Evolutionary conservation across 768 basidiomycete species (phyloP).

Genomic region (Artomyces pyxidatus): DNA sequence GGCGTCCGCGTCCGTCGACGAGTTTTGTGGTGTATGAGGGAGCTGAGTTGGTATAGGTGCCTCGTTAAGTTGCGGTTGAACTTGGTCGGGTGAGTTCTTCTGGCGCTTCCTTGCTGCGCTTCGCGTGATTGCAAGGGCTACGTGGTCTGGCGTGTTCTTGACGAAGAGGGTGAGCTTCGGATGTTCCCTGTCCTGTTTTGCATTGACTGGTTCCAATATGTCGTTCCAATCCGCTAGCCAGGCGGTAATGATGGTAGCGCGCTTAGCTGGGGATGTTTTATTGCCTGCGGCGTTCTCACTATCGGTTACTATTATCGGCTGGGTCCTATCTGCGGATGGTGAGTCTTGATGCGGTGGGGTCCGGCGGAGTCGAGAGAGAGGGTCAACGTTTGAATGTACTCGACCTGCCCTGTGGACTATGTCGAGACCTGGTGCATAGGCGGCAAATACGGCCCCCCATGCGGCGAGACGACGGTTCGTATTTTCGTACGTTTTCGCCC

Average conservation of each 20-base stretch:
- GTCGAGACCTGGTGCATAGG: constrained; percentile 24
- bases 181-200: neutral
- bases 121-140: neutral
- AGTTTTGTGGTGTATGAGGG: neutral
- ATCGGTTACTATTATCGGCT: neutral
- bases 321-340: neutral
- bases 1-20: neutral
- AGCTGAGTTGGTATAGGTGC: neutral
- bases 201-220: neutral
- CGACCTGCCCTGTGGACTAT: constrained; percentile 32
- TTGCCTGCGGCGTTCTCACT: too few species aligned
- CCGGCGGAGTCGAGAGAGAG: constrained; percentile 26
- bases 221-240: neutral
- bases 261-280: too few species aligned
- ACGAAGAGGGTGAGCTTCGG: neutral
- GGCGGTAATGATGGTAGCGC: too few species aligned
- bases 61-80: neutral
- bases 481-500: constrained; percentile 31
- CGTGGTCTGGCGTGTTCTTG: too few species aligned
- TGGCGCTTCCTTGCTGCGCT: neutral
- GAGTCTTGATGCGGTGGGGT: constrained; percentile 13
- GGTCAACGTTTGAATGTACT: constrained; percentile 34
- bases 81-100: neutral
- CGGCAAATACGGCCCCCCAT: constrained; percentile 29
- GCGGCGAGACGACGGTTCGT: constrained; percentile 27